A percentile compares a stretch with the other conserved stretches of the same genome.
phyloP scores from a whole-genome alignment of 192 early-diverging fungal species.

The Pilobolus umbonatus region DNA sequence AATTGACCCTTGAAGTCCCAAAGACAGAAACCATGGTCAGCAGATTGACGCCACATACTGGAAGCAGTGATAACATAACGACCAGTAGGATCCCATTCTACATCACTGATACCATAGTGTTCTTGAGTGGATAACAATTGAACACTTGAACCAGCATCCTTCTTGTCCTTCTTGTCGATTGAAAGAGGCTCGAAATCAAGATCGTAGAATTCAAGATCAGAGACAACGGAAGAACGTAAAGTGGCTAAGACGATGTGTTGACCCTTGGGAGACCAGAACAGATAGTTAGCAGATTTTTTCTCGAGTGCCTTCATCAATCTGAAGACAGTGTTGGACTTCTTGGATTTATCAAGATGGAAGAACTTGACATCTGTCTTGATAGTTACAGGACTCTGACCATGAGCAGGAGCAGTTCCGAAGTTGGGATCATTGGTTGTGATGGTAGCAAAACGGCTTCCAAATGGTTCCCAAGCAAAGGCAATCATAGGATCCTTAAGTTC shows the following conservation, averaged over 20 bases:
- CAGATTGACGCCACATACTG: slow-evolving; percentile 76
- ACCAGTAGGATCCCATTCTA: slow-evolving; percentile 99
- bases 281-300: slow-evolving; percentile 73
- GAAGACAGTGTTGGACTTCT: slow-evolving; percentile 64
- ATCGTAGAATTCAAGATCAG: slow-evolving; percentile 94
- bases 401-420: slow-evolving; percentile 48
- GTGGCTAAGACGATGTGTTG: slow-evolving; percentile 87
- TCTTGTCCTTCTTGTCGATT: slow-evolving; percentile 44
- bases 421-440: slow-evolving; percentile 72
- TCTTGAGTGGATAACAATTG: slow-evolving; percentile 71
- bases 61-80: slow-evolving; percentile 86
- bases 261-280: slow-evolving; percentile 96
- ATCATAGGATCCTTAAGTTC: slow-evolving; percentile 82
- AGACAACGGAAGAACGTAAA: slow-evolving; percentile 63
- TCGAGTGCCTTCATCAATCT: slow-evolving; percentile 81
- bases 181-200: slow-evolving; percentile 64
- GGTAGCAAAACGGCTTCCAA: slow-evolving; percentile 86
- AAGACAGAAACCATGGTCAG: slow-evolving; percentile 86
- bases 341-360: slow-evolving; percentile 73
- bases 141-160: slow-evolving; percentile 47
- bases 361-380: slow-evolving; percentile 70
- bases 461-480: slow-evolving; percentile 96
- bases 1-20: slow-evolving; percentile 90
- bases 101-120: slow-evolving; percentile 93
- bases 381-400: slow-evolving; percentile 44